These are phyloP conservation scores for Rubia balearica DNA, from an alignment of 305 asterid species.

Conservation along the genomic window DNA sequence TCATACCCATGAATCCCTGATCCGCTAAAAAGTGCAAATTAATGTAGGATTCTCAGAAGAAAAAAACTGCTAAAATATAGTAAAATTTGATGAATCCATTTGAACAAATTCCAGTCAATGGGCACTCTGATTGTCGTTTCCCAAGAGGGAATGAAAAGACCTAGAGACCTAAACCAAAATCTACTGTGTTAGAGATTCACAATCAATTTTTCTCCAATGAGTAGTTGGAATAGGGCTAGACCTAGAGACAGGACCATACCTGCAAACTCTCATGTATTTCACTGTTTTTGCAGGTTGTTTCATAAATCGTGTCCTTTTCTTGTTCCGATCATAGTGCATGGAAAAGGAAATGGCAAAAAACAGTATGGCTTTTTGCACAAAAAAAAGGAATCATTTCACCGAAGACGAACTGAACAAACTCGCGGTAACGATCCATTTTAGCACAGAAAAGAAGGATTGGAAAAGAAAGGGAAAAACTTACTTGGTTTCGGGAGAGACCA, in stretches of 20 bases:
- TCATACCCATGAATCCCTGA: no score
- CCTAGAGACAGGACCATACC: constrained; percentile 34
- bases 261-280: constrained; percentile 55
- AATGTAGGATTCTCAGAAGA: no score
- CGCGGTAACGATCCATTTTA: neutral
- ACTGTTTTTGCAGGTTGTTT: constrained; percentile 31
- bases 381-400: no score
- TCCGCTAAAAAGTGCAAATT: no score
- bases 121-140: constrained; percentile 2
- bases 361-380: constrained; percentile 11
- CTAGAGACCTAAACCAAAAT: neutral
- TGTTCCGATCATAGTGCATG: constrained; percentile 20
- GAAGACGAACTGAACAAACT: neutral
- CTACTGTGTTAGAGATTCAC: neutral
- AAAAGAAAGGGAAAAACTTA: constrained; percentile 5
- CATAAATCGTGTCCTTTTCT: constrained; percentile 51
- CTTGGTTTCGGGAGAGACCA: constrained; percentile 96
- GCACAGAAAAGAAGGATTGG: neutral
- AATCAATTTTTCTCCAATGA: constrained; percentile 1
- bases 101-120: neutral
- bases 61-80: no score
- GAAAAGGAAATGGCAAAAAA: constrained; percentile 17
- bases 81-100: no score
- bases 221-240: constrained; percentile 19
- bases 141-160: neutral